Percentiles rank a stretch among this genome's conserved stretches.
Conservation (phyloP, 345 rosid species). For the Linum lewisii region DNA sequence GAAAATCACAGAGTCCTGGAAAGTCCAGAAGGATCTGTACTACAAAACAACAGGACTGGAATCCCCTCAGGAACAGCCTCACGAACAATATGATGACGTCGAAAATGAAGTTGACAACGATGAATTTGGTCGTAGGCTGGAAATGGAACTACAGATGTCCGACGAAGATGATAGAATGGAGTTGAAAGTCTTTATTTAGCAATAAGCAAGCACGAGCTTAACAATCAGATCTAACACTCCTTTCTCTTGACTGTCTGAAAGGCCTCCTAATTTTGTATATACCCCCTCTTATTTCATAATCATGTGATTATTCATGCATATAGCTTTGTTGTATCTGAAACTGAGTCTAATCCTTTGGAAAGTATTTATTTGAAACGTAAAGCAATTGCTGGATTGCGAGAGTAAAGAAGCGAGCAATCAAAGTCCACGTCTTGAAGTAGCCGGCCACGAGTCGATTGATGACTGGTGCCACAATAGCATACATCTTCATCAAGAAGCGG, state of each 20-base stretch:
- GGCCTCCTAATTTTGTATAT: too few species aligned
- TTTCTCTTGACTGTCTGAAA: too few species aligned
- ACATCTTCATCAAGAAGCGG: slow-evolving; percentile 27
- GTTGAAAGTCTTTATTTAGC: not conserved
- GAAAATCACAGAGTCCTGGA: slow-evolving; percentile 47
- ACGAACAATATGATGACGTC: not conserved
- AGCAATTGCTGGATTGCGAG: slow-evolving; percentile 26
- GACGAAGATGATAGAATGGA: not conserved
- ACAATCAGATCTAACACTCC: too few species aligned
- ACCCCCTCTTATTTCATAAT: too few species aligned
- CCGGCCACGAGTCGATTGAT: slow-evolving; percentile 33
- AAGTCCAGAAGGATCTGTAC: slow-evolving; percentile 33
- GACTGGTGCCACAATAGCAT: slow-evolving; percentile 37
- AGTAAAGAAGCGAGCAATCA: slow-evolving; percentile 24
- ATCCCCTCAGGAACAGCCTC: slow-evolving; percentile 4
- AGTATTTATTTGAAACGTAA: slow-evolving; percentile 30
- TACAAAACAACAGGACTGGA: slow-evolving; percentile 38
- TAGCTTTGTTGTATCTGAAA: too few species aligned
- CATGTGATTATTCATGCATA: too few species aligned
- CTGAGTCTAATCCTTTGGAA: slow-evolving; percentile 16
- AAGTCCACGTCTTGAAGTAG: slow-evolving; percentile 41
- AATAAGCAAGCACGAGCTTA: too few species aligned
- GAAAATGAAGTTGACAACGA: not conserved
- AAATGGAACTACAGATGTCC: not conserved
- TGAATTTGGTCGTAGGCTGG: not conserved